Evolutionary conservation across 192 early-diverging fungal genomes (phyloP), one percentile per base, ranked within the genome.

Genomic region (Podila horticola): DNA sequence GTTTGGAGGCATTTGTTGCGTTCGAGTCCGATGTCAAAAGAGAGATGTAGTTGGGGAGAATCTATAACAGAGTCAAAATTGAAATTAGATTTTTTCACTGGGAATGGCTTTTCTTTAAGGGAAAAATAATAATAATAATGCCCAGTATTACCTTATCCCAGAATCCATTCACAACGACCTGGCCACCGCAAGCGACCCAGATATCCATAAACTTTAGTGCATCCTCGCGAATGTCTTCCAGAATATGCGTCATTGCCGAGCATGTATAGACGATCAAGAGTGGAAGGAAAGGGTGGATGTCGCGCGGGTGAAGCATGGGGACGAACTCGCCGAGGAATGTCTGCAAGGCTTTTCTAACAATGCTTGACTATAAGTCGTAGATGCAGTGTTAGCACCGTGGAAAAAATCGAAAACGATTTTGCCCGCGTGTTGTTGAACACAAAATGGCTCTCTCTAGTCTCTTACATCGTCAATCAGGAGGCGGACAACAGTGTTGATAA

Each of bases 221-320:
- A 74, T 95, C 95, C 13, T 89, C 75, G n/a, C 95, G 84, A 64
- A 97, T 89, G 74, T 95, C 94, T 64, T 96, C 95, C 61, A 90
- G 84, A 33, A 97, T 96, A 79, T 96, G 95, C 8, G 95, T 95
- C 90, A 96, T 94, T 22, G 91, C 94, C 17, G 95, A 94, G 82
- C 93, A 95, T 5, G 91, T 92, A 66, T 92, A 95, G 4, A 93
- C 91, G 58, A 94, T 87, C 29, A 94, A 84, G 33, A 95, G 77
- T 5, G 94, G 86, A 62, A 94, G 72, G 81, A 97, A 97, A 28
- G 96, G 94, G 60, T 89, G 86, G 26, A 96, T 60, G 38, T 95
- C 92, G 51, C 86, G 82, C 60, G 86, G 60, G 30, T 84, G 66
- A 6, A 87, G 69, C 57, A 64, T 67, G 0, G 81, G 85, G 66